Evolutionary conservation across 495 filamentous ascomycete genomes (phyloP), one percentile per base, ranked within the genome.

Genomic region (Eremomyces bilateralis): DNA sequence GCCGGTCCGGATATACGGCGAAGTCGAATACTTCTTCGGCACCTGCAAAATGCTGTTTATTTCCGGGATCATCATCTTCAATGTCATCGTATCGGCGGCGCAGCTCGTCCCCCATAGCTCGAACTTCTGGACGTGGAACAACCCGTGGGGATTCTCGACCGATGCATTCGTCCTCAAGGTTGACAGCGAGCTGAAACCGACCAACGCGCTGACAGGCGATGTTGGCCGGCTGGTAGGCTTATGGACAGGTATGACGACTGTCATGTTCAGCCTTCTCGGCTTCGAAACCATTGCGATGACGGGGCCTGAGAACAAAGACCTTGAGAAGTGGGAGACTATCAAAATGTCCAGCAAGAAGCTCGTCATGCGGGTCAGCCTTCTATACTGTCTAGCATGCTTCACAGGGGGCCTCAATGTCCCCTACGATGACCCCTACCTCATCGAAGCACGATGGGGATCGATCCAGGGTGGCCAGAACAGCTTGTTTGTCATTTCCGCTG

Each of bases 271-370:
- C 12, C 34, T 40, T 30, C 34, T 40, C 18, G 37, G 37, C 12
- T 40, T 40, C 37, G 37, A 40, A 16, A 29, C 24, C 10, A 25
- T 40, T 5, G 37, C 37, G 15, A 40, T 40, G 20, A 34, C 37
- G 11, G 37, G 31, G n/a, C 31, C 37, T 13, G 37, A 40, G 17
- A 40, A 40, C 20, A 19, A 19, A 3, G 33, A 40, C 20, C 37
- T 40, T 1, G 12, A 25, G 19, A 22, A 17, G 3, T 21, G 29
- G 15, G 37, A 40, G 21, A 40, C 37, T 4, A 25, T 40, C 11
- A 40, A 40, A 21, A 10, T 40, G 15, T 30, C 19, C 4, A 24
- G 31, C 2, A n/a, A 31, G 15, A 40, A 40, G 30, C 34, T 40
- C 12, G 34, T 31, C 25, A 30, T 40, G 3, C 31, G 37, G 16